Percentiles rank a stretch among this genome's conserved stretches.
These are phyloP conservation scores for Dothiorella sarmentorum DNA, from an alignment of 2,329 filamentous ascomycete species.

Conservation along the genomic window DNA sequence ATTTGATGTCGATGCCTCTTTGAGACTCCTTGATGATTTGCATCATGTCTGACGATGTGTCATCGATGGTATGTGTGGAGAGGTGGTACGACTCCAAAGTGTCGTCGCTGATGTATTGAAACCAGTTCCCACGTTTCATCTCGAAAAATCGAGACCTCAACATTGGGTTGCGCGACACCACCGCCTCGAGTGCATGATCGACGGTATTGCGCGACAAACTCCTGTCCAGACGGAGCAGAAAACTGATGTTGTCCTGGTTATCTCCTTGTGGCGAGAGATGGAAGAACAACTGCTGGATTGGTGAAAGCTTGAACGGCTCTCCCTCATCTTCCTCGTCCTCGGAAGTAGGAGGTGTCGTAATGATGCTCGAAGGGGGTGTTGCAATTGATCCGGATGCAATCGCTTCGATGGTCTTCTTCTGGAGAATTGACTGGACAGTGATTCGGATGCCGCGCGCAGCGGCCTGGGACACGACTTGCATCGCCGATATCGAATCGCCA, in stretches of 20 bases:
- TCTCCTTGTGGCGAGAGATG: constrained; percentile 30
- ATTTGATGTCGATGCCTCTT: constrained; percentile 30
- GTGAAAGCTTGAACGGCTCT: constrained; percentile 30
- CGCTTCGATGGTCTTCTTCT: constrained; percentile 44
- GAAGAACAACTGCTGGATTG: constrained; percentile 34
- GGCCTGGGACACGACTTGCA: constrained; percentile 48
- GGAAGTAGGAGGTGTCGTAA: constrained; percentile 20
- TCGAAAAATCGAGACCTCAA: constrained; percentile 31
- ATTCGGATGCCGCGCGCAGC: constrained; percentile 45
- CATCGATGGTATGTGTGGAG: neutral
- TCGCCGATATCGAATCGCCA: constrained; percentile 35
- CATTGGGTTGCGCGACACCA: constrained; percentile 33
- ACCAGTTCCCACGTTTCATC: constrained; percentile 26
- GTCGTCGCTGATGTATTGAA: constrained; percentile 33
- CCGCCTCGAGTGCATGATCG: constrained; percentile 25
- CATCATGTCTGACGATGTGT: neutral
- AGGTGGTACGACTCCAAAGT: constrained; percentile 29
- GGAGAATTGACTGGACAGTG: constrained; percentile 48
- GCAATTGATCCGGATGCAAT: constrained; percentile 27
- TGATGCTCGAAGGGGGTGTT: neutral
- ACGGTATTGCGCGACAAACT: constrained; percentile 27
- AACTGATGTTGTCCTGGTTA: constrained; percentile 36
- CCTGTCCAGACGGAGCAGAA: constrained; percentile 30
- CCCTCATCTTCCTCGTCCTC: constrained; percentile 29
- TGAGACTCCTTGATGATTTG: constrained; percentile 20